Conservation (phyloP, 441 rosid species). For the Sinapis alba region DNA sequence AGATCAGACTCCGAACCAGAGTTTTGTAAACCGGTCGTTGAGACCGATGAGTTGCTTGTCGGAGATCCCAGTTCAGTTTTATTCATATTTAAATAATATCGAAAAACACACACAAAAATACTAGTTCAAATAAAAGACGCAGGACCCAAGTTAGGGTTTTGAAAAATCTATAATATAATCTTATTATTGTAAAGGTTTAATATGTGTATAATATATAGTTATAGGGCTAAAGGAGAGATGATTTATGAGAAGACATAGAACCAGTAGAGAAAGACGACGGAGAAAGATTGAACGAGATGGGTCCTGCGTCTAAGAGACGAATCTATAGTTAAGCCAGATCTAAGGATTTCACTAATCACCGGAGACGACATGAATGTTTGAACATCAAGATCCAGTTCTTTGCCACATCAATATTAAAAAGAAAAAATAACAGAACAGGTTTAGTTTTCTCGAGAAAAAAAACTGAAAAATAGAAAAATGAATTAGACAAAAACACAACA, state of each 20-base stretch:
- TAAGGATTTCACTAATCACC: constrained; percentile 80
- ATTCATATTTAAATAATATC: constrained; percentile 7
- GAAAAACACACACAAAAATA: not conserved
- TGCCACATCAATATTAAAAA: constrained; percentile 15
- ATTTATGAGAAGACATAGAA: constrained; percentile 61
- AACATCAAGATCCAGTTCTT: constrained; percentile 61
- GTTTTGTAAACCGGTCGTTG: constrained; percentile 41
- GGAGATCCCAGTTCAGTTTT: constrained; percentile 57
- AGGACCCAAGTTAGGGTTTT: constrained; percentile 27
- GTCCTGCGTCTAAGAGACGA: constrained; percentile 87
- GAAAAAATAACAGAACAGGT: not conserved
- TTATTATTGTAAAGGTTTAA: not conserved
- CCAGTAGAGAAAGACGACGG: constrained; percentile 97
- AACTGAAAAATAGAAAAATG: constrained; percentile 4
- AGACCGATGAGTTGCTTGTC: constrained; percentile 56
- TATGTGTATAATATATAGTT: not conserved
- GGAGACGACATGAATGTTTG: constrained; percentile 99
- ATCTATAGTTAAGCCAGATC: constrained; percentile 76
- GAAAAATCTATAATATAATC: not conserved
- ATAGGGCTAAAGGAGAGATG: not conserved
- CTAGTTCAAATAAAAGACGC: constrained; percentile 46
- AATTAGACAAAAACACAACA: constrained; percentile 3
- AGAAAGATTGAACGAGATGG: constrained; percentile 98
- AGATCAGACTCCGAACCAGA: constrained; percentile 77
- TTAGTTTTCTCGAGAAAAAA: not conserved